Evolutionary conservation across 305 asterid genomes (phyloP), one percentile per base, ranked within the genome.

Genomic region (Fraxinus velutina): DNA sequence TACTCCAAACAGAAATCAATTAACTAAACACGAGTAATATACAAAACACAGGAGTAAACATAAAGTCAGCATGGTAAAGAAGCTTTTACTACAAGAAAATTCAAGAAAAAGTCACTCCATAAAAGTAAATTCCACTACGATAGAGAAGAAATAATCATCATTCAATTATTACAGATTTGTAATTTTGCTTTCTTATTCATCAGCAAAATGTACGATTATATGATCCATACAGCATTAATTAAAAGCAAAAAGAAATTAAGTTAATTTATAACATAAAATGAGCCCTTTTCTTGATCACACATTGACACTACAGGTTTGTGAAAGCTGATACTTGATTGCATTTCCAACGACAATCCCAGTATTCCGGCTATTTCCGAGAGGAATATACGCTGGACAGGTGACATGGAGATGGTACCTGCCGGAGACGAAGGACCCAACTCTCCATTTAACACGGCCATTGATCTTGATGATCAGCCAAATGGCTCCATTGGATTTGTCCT

Each of bases 271-370:
- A 68, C 33, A 12, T 30, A 30, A 44, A 24, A 33, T 27, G 9
- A 76, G 22, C 64, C 37, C 0, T 24, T 76, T 76, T 9, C 27
- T 19, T 33, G 19, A 79, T 89, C 85, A 91, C 3, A 88, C 92
- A 8, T 85, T 88, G 71, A 90, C 94, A 6, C 80, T 86, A 55
- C 96, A 92, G 30, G 79, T 60, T 88, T 84, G 90, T 0, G 94
- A 87, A 0, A 92, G 90, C 92, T 92, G 93, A 36, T 89, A 92
- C 90, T 92, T 92, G 76, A 92, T 78, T 10, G 89, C 93, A 39
- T 75, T 82, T 2, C 89, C 94, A 36, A 88, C 71, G 21, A 86
- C 76, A 6, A 87, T 80, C n/a, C 93, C 93, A 22, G 83, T 74
- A 79, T 81, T 88, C 50, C 70, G 84, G 80, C 83, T 77, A 6